A percentile compares a stretch with the other conserved stretches of the same genome.
Evolutionary conservation across 805 yeast species (phyloP).

Genomic region (Kluyveromyces starmeri): DNA sequence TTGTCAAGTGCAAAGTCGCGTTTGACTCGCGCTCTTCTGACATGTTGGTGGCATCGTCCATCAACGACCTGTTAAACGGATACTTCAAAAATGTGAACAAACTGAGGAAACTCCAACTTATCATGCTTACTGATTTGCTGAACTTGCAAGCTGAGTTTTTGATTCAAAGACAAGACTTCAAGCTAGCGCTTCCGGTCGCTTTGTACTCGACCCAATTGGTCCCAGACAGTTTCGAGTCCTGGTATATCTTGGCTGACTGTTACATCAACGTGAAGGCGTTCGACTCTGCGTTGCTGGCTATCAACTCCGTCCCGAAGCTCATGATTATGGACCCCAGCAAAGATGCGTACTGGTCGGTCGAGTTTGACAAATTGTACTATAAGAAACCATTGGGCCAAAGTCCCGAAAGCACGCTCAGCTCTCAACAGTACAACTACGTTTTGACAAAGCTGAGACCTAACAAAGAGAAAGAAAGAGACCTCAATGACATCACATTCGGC

Average conservation of each 20-base stretch:
- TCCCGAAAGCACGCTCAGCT: slow-evolving; percentile 12
- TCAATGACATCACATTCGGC: slow-evolving; percentile 21
- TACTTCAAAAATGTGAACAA: slow-evolving; percentile 14
- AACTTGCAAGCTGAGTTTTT: slow-evolving; percentile 23
- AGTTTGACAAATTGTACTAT: slow-evolving; percentile 14
- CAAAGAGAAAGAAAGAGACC: slow-evolving; percentile 22
- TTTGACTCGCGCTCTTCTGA: slow-evolving; percentile 18
- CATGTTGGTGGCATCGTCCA: slow-evolving; percentile 13
- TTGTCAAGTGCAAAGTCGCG: slow-evolving; percentile 19
- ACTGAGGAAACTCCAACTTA: slow-evolving; percentile 15
- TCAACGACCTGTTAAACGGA: slow-evolving; percentile 15
- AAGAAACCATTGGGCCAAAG: slow-evolving; percentile 20
- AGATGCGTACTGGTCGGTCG: slow-evolving; percentile 11
- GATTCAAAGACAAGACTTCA: slow-evolving; percentile 18
- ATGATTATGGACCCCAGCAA: slow-evolving; percentile 17
- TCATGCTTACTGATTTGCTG: slow-evolving; percentile 21
- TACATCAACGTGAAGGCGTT: slow-evolving; percentile 19
- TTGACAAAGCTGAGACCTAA: slow-evolving; percentile 15
- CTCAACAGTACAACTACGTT: slow-evolving; percentile 20
- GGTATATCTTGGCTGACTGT: slow-evolving; percentile 23
- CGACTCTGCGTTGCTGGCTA: slow-evolving; percentile 20
- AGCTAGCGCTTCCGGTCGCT: slow-evolving; percentile 20
- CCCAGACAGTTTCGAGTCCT: slow-evolving; percentile 25
- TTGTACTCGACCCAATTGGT: slow-evolving; percentile 20
- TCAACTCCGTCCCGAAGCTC: slow-evolving; percentile 27